Base-by-base conservation (phyloP, 768 basidiomycete species). In the Coprinopsis strossmayeri region DNA sequence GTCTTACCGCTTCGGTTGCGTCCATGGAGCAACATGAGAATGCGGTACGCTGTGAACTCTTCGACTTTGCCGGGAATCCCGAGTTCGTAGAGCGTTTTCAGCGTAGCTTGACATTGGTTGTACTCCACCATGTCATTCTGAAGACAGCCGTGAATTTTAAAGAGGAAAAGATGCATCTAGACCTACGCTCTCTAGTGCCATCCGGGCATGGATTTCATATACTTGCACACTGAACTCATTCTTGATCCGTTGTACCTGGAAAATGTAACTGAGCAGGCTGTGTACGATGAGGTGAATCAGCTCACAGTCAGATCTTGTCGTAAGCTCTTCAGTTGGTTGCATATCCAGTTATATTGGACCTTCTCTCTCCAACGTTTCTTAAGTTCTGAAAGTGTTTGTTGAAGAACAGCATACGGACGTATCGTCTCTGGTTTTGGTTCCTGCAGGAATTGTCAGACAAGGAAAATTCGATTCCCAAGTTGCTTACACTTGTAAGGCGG, bases 81-180 rank as follows among this genome's bases (percentile, higher is more conserved):
- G 49, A 94, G 81, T 55, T 95, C 93, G 66, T 99, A 98, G 21
- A 99, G 79, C 44, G 79, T 78, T 60, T 86, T 87, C 37, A 98
- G 71, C 55, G 90, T 87, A 25, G 87, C 87, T 65, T 97, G 93
- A 68, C 96, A 99, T 66, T 94, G 90, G 65, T 96, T 98, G 64
- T 95, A 98, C 78, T 99, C 96, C 55, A 96, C 93, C 77, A 99
- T 88, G 65, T 99, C 96, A 60, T 76, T 81, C 95, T 99, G 4
- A 34, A 25, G 34, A 44, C 25, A 48, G 49, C 48, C 45, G 49
- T 46, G 45, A 46, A 20, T 35, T 12, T 30, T 13, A 40, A 2
- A 42, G 21, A 25, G 21, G 21, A 11, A 26, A 46, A 40, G 26
- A 45, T 26, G 21, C 17, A 39, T 21, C 38, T 44, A 41, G 21